phyloP scores from a whole-genome alignment of 257 asterid species.

The Solanum gracilifrons region DNA sequence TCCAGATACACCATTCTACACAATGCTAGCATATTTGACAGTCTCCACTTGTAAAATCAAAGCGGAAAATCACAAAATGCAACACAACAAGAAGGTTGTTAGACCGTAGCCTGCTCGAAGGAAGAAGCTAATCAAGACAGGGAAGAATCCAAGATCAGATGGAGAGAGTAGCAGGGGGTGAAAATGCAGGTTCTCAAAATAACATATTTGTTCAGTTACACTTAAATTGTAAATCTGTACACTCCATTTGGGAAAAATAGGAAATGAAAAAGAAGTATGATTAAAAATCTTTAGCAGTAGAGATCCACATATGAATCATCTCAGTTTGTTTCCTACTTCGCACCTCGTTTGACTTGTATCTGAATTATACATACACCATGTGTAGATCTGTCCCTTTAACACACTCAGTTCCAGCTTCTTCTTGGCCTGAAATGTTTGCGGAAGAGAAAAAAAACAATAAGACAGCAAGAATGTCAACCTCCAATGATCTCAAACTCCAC shows the following conservation, averaged over 20 bases:
- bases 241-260: background rate
- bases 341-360: background rate
- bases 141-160: background rate
- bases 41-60: background rate
- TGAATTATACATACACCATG: background rate
- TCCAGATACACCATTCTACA: background rate
- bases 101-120: background rate
- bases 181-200: background rate
- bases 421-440: slow-evolving; percentile 70
- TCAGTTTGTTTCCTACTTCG: background rate
- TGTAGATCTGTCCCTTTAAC: background rate
- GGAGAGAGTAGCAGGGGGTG: background rate
- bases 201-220: background rate
- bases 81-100: background rate
- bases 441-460: slow-evolving; percentile 19
- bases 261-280: background rate
- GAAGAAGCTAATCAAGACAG: background rate
- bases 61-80: background rate
- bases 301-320: background rate
- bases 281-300: background rate
- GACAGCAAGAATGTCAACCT: slow-evolving; percentile 22
- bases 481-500: slow-evolving; percentile 20
- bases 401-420: slow-evolving; percentile 73
- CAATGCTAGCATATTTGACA: background rate
- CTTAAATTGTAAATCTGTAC: background rate